These are phyloP conservation scores for Xylariaceae sp. DNA, from an alignment of 2,329 filamentous ascomycete species.

Conservation along the genomic window DNA sequence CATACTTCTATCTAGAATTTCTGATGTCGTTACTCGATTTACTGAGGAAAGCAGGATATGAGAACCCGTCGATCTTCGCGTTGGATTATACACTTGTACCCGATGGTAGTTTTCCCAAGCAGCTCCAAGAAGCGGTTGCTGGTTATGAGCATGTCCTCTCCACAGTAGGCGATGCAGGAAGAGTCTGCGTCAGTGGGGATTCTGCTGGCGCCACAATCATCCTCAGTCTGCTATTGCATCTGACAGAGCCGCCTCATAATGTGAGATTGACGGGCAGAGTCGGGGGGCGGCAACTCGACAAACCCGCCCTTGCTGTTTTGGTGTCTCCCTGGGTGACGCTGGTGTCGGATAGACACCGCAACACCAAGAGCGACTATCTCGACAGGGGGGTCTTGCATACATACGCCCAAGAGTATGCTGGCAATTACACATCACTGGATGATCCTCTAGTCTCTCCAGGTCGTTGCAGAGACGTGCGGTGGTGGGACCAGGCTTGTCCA, in stretches of 20 bases:
- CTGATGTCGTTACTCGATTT: slow-evolving; percentile 66
- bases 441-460: slow-evolving; percentile 66
- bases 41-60: slow-evolving; percentile 58
- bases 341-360: slow-evolving; percentile 59
- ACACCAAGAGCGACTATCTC: slow-evolving; percentile 71
- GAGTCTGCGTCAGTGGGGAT: slow-evolving; percentile 69
- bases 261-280: slow-evolving; percentile 27
- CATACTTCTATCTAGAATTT: slow-evolving; percentile 82
- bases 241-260: slow-evolving; percentile 43
- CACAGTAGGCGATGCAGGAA: slow-evolving; percentile 50
- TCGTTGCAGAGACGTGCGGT: slow-evolving; percentile 56
- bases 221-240: slow-evolving; percentile 64
- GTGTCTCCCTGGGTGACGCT: slow-evolving; percentile 80
- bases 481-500: slow-evolving; percentile 65
- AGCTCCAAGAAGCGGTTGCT: slow-evolving; percentile 62
- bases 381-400: slow-evolving; percentile 58
- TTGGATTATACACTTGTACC: slow-evolving; percentile 78
- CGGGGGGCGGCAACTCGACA: slow-evolving; percentile 29
- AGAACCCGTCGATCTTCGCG: slow-evolving; percentile 72
- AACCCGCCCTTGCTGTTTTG: slow-evolving; percentile 56
- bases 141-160: slow-evolving; percentile 67
- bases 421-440: slow-evolving; percentile 39
- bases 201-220: slow-evolving; percentile 73
- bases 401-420: slow-evolving; percentile 67
- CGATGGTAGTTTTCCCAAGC: slow-evolving; percentile 65